Evolutionary conservation across 129 eudicot genomes (phyloP), one percentile per base, ranked within the genome.

Genomic region (Calendula officinalis): DNA sequence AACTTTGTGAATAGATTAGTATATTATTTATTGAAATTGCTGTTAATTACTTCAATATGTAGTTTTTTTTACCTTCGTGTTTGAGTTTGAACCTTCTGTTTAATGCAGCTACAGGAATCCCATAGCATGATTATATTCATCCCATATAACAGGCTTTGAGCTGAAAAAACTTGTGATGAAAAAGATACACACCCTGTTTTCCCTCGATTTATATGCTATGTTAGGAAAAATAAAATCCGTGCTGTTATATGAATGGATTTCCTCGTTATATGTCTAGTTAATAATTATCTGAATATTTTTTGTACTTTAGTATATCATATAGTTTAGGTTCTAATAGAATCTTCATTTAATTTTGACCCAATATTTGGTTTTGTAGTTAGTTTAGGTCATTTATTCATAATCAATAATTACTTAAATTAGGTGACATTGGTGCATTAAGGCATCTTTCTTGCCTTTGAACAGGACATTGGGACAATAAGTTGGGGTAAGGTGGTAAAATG

Each of bases 181-280:
- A 67, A 42, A 67, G 63, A 63, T 67, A 42, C 55, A 32, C 30
- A 54, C 63, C 62, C 62, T 14, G 53, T 54, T 67, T 11, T 16
- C 32, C 14, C 44, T 43, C 54, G 10, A 11, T 27, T 39, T 67
- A 27, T 67, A 67, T 53, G 71, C 30, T 27, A 34, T 47, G n/a
- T 14, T 8, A 64, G 69, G 69, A 35, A 48, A 48, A 14, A 16
- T 41, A 16, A 6, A 17, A 61, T 61, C 2, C 9, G 57, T 17
- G 22, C 13, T 57, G 16, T 46, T 48, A 45, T 46, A 39, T 61
- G 39, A 16, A 42, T 42, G 56, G 52, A 30, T 46, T 45, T 4
- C 50, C 11, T 12, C 10, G 46, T 49, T 64, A 50, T 64, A 60
- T 15, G 41, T 60, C 34, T 35, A 52, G 38, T 10, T 22, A 17